phyloP scores from a whole-genome alignment of 768 basidiomycete genomes.

The Rossbeevera mucosa region DNA sequence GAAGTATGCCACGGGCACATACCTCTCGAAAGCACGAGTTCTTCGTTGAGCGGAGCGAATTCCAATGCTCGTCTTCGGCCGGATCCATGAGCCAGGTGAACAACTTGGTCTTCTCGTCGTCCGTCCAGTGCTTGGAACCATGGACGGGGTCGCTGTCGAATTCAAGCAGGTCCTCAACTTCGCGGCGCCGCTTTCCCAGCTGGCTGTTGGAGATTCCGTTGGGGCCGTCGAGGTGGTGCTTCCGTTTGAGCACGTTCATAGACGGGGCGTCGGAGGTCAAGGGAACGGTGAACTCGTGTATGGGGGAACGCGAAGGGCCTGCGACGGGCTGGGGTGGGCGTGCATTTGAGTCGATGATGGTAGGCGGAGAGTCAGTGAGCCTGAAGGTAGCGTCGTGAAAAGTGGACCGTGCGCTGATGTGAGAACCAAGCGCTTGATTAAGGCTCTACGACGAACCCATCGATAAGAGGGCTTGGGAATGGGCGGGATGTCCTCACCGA shows the following conservation, averaged over 20 bases:
- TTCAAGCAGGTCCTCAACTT: conserved; percentile 25
- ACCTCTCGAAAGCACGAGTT: conserved; percentile 82
- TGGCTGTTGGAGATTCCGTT: conserved; percentile 19
- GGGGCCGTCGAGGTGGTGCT: conserved; percentile 43
- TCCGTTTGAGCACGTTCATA: conserved; percentile 36
- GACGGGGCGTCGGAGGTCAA: conserved; percentile 23
- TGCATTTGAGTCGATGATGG: conserved; percentile 27
- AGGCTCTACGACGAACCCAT: conserved; percentile 40
- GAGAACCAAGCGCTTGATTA: conserved; percentile 56
- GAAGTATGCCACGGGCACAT: conserved; percentile 5
- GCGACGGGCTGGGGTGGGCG: conserved; percentile 26
- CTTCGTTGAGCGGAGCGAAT: conserved; percentile 70
- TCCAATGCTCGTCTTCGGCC: conserved; percentile 74
- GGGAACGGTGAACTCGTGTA: conserved; percentile 32
- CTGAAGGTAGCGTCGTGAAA: conserved; percentile 30
- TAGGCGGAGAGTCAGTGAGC: conserved; percentile 31
- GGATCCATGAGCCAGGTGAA: conserved; percentile 76
- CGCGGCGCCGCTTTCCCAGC: conserved; percentile 29
- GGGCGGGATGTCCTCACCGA: conserved; percentile 44
- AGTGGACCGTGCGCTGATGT: conserved; percentile 38
- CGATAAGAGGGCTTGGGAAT: conserved; percentile 27
- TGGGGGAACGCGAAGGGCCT: conserved; percentile 30
- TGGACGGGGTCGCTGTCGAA: conserved; percentile 38
- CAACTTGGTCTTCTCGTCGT: conserved; percentile 73
- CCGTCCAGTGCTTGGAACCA: conserved; percentile 82